Evolutionary conservation across 495 filamentous ascomycete genomes (phyloP), one percentile per base, ranked within the genome.

Genomic region (Recurvomyces mirabilis): DNA sequence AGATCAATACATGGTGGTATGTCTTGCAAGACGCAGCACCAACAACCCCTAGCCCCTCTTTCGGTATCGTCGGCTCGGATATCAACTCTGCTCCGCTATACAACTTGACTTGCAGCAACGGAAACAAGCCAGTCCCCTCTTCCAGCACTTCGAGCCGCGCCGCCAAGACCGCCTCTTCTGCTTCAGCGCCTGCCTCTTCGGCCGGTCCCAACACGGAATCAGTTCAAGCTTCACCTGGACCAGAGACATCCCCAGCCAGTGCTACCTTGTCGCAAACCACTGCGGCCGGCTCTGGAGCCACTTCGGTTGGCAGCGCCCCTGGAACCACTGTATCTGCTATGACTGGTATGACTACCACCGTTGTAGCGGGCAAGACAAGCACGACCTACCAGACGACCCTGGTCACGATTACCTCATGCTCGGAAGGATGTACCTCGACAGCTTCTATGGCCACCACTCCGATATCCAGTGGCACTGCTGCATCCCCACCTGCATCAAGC

Each of bases 1-100:
- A 68, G 23, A 65, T 65, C 62, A 86, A 84, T 63, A 77, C 75
- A 42, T 93, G 73, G 72, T 93, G 75, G 74, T 86, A 81, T 68
- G 79, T 74, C 22, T 72, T 87, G 11, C 72, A 82, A 55, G 84
- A 89, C 49, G 69, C 72, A 24, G 62, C 61, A 23, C 68, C 68
- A 19, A 64, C 58, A 11, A 69, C 66, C 9, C 72, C 79, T 11
- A 74, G 61, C 65, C 79, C 81, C 43, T 81, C 75, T 67, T 89
- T 91, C 60, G 84, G 84, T 40, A 54, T 77, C 43, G 63, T 72
- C 51, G 66, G 65, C 47, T 65, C 67, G 29, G 64, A 69, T 46
- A 66, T 77, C 41, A 68, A 35, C 50, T 55, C 32, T 38, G 49
- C 47, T 15, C 59, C 60, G 12, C 45, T 58, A 26, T 63, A 53